Percentiles rank a stretch among this genome's conserved stretches.
Conservation (phyloP, 257 asterid species). For the Cynanchum wilfordii region DNA sequence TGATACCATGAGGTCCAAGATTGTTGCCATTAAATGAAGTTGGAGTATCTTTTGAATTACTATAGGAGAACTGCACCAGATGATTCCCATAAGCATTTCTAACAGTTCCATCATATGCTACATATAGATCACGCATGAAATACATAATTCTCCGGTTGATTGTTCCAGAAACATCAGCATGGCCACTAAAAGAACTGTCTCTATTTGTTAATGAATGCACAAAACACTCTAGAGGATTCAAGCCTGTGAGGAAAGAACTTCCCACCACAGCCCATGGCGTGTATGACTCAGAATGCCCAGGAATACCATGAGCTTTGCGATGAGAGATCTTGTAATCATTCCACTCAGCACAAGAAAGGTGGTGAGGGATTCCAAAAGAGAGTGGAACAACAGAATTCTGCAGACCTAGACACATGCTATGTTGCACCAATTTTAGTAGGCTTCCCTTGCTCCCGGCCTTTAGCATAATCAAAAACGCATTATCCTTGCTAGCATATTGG, state of each 20-base stretch:
- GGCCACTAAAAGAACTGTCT: constrained; percentile 89
- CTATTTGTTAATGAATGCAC: constrained; percentile 77
- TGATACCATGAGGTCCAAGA: constrained; percentile 13
- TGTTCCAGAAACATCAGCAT: constrained; percentile 92
- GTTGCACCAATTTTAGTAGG: constrained; percentile 77
- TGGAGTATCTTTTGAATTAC: constrained; percentile 19
- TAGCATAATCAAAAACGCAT: constrained; percentile 70
- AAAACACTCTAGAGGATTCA: constrained; percentile 77
- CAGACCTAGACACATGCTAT: constrained; percentile 87
- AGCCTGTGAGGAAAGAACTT: constrained; percentile 63
- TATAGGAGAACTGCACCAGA: constrained; percentile 64
- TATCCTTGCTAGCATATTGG: constrained; percentile 43
- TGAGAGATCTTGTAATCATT: constrained; percentile 45
- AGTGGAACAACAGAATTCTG: constrained; percentile 71
- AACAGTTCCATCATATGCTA: constrained; percentile 87
- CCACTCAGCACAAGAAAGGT: constrained; percentile 78
- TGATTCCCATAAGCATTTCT: constrained; percentile 76
- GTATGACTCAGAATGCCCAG: constrained; percentile 30
- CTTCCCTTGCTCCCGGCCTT: constrained; percentile 98
- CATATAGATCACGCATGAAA: constrained; percentile 75
- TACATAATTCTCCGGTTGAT: constrained; percentile 63
- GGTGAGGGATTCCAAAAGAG: constrained; percentile 61
- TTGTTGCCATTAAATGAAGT: constrained; percentile 16
- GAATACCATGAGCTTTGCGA: constrained; percentile 21
- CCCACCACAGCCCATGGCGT: constrained; percentile 65